Evolutionary conservation across 768 basidiomycete genomes (phyloP).

Genomic region (Hygrocybe punicea): DNA sequence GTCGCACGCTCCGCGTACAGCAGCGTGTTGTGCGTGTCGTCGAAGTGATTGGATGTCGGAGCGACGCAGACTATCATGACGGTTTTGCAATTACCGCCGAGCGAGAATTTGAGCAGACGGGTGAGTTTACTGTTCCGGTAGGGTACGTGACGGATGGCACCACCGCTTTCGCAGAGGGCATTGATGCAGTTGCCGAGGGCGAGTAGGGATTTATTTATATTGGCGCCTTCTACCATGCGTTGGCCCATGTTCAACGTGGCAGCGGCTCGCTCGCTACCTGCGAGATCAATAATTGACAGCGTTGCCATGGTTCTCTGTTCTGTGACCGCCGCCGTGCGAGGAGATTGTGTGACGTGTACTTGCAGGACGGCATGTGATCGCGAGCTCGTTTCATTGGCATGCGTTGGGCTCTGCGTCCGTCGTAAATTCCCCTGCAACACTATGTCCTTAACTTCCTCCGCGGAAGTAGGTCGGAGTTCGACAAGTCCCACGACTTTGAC

Average conservation of each 20-base stretch:
- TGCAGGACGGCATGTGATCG: constrained; percentile 97
- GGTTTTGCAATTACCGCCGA: constrained; percentile 98
- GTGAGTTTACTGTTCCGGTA: constrained; percentile 99
- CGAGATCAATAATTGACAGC: constrained; percentile 95
- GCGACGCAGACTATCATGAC: constrained; percentile 99
- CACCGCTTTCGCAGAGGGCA: constrained; percentile 92
- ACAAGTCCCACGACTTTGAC: constrained; percentile 87
- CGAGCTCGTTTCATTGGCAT: constrained; percentile 94
- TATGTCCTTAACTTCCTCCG: constrained; percentile 92
- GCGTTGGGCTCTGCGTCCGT: constrained; percentile 89
- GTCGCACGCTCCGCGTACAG: constrained; percentile 97
- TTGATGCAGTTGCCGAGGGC: constrained; percentile 98
- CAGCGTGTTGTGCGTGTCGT: constrained; percentile 98
- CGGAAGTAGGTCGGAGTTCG: constrained; percentile 74
- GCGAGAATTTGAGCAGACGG: constrained; percentile 92
- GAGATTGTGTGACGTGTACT: constrained; percentile 86
- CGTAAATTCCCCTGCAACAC: constrained; percentile 86
- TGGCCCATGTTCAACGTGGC: constrained; percentile 97
- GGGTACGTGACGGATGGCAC: constrained; percentile 84
- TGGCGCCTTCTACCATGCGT: constrained; percentile 97
- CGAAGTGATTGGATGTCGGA: constrained; percentile 92
- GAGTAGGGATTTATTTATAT: constrained; percentile 98
- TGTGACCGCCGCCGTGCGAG: constrained; percentile 78
- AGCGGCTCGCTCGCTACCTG: constrained; percentile 94
- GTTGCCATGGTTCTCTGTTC: constrained; percentile 85